Evolutionary conservation across 306 rosid genomes (phyloP).

Genomic region (Abrus pulchellus): DNA sequence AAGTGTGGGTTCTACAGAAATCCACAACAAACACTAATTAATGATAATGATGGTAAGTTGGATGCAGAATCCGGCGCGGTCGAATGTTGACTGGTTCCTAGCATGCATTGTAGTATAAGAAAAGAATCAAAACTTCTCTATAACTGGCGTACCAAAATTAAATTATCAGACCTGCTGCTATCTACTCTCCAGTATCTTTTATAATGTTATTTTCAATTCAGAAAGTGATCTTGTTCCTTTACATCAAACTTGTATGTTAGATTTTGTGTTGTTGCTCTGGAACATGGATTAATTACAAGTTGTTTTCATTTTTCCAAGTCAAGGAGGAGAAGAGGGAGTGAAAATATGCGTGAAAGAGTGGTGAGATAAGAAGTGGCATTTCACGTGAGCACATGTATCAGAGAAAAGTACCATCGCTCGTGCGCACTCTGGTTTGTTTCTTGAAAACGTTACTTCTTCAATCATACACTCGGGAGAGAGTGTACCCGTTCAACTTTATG

Average conservation of each 20-base stretch:
- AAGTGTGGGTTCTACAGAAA: no score
- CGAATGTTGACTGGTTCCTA: constrained; percentile 43
- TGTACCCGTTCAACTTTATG: constrained; percentile 30
- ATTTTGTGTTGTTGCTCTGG: not conserved
- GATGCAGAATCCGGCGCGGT: not conserved
- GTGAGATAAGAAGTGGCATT: constrained; percentile 49
- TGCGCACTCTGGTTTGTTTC: constrained; percentile 24
- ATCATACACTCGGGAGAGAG: not conserved
- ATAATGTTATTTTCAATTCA: not conserved
- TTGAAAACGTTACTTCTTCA: constrained; percentile 6
- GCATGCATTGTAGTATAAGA: constrained; percentile 4
- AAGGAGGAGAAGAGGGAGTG: not conserved
- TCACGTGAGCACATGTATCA: constrained; percentile 49
- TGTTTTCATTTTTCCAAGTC: not conserved
- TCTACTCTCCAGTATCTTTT: constrained; percentile 19
- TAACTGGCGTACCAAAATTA: constrained; percentile 43
- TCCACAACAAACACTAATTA: no score
- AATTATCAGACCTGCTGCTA: constrained; percentile 41
- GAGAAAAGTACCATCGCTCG: constrained; percentile 35
- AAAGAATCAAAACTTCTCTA: constrained; percentile 42
- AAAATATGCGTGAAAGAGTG: constrained; percentile 34
- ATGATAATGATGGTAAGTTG: not conserved
- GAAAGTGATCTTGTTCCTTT: constrained; percentile 28
- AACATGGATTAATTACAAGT: not conserved
- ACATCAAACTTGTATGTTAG: constrained; percentile 6